Base-by-base conservation (phyloP, 139 green algal genomes). In the Pseudopediastrum boryanum region DNA sequence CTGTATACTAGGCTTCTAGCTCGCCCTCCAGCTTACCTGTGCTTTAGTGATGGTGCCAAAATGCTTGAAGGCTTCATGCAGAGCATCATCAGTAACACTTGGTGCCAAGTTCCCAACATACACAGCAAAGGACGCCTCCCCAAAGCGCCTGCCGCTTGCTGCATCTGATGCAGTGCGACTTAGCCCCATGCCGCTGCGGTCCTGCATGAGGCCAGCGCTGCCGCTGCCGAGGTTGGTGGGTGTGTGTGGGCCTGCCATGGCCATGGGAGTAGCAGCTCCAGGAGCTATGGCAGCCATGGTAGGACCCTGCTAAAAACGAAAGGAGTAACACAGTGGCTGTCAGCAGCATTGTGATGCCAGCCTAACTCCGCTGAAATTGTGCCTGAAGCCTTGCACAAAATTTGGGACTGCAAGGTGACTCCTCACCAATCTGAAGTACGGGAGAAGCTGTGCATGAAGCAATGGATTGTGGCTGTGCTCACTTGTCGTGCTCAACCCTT, bases 71-170 rank as follows among this genome's bases (percentile, higher is more conserved):
- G 78, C 70, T 23, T 39, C 42, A 4, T 63, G 39, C 56, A 95
- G 80, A 8, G 79, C 38, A 10, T 79, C 58, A 70, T 95, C 90
- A 29, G 92, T 84, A 4, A 93, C 85, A 0, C 23, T 59, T 8
- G 74, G 43, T 4, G 90, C 81, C 66, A 95, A 81, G 84, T 95
- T 94, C 51, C 90, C 90, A 35, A 95, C 83, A 25, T 94, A 95
- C 25, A 95, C 50, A 31, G 71, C 71, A 2, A 54, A 41, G 38
- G 21, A 33, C 59, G 3, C 31, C 59, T 33, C 59, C 13, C 54
- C 23, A 12, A 23, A n/a, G 13, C 59, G 59, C 54, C 54, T 9
- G 16, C 54, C 7, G 54, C 54, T 10, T 64, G 54, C 54, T 10
- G 54, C 54, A 19, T 23, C 54, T 64, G 54, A 23, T 10, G 10